phyloP scores from a whole-genome alignment of 495 filamentous ascomycete species.

The Lepraria neglecta region DNA sequence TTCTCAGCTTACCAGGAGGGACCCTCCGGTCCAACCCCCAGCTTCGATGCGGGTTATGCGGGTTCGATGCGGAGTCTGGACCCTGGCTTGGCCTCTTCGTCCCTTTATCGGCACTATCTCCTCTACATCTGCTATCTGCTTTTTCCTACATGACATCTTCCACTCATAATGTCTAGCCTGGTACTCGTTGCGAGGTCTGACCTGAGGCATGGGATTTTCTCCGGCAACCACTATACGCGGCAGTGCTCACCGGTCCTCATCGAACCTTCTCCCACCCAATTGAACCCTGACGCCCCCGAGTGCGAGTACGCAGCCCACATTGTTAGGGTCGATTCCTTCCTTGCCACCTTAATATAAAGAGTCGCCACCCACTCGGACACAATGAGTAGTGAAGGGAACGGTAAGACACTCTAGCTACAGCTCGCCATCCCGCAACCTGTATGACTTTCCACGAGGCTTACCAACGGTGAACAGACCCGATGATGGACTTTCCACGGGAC shows the following conservation, averaged over 20 bases:
- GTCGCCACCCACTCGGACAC: constrained; percentile 6
- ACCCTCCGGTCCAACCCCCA: background rate
- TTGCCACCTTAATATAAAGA: background rate
- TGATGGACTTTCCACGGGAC: constrained; percentile 16
- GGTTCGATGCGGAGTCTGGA: constrained; percentile 8
- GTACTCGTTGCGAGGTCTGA: background rate
- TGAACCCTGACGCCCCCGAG: background rate
- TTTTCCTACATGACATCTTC: constrained; percentile 7
- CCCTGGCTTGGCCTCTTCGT: constrained; percentile 2
- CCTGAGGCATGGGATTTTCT: background rate
- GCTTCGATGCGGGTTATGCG: too few species aligned
- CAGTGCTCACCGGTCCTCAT: background rate
- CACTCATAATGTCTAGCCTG: constrained; percentile 4
- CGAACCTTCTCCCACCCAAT: background rate
- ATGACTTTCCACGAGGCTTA: background rate
- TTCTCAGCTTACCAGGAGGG: background rate
- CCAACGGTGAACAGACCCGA: constrained; percentile 1
- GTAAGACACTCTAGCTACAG: constrained; percentile 2
- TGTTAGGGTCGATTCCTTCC: background rate
- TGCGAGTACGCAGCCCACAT: constrained; percentile 1
- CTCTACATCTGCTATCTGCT: background rate
- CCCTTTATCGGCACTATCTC: constrained; percentile 8
- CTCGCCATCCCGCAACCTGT: background rate
- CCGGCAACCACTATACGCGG: background rate
- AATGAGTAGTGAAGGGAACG: constrained; percentile 8